Conservation (phyloP, 306 rosid species). For the Cajanus cajan region DNA sequence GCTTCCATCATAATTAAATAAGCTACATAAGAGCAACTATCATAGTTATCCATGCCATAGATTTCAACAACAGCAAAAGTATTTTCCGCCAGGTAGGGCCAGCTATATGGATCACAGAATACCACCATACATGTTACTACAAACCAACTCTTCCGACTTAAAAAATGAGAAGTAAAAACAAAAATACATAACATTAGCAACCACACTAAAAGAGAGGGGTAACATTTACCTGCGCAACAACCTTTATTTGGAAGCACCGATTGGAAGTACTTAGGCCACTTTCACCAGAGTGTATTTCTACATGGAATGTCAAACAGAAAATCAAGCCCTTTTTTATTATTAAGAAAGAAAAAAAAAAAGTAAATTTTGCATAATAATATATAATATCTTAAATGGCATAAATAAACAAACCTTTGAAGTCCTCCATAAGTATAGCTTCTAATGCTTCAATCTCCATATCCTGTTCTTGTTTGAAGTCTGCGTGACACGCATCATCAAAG, state of each 20-base stretch:
- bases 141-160: not conserved
- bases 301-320: slow-evolving; percentile 29
- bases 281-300: slow-evolving; percentile 95
- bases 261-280: slow-evolving; percentile 83
- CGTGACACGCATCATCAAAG: not conserved
- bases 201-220: not conserved
- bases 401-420: slow-evolving; percentile 70
- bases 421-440: slow-evolving; percentile 98
- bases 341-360: not conserved
- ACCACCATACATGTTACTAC: not conserved
- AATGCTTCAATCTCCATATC: slow-evolving; percentile 98
- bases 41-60: slow-evolving; percentile 4
- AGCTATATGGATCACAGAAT: not conserved
- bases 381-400: not conserved
- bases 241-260: slow-evolving; percentile 70
- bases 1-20: not conserved
- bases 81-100: not conserved
- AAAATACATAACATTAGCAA: not conserved
- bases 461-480: slow-evolving; percentile 83
- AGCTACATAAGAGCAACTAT: slow-evolving; percentile 17
- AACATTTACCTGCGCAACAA: slow-evolving; percentile 67
- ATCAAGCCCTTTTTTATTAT: slow-evolving; percentile 12
- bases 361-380: not conserved
- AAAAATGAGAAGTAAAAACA: not conserved
- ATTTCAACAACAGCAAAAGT: not conserved